Evolutionary conservation across 495 filamentous ascomycete genomes (phyloP), one percentile per base, ranked within the genome.

Genomic region (Trichoderma asperelloides): DNA sequence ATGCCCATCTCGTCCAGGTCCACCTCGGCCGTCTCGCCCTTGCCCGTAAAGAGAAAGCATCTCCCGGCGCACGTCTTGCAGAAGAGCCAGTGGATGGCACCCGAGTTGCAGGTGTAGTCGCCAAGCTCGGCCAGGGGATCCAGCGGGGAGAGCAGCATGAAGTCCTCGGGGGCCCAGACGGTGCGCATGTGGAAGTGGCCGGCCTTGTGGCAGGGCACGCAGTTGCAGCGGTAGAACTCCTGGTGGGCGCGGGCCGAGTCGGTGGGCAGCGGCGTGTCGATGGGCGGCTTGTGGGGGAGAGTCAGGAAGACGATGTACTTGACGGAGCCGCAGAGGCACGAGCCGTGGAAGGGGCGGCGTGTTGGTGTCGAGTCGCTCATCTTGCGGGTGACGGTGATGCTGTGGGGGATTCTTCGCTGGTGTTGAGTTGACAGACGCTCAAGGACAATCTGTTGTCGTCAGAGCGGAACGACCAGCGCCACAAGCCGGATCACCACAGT

Each of bases 181-280:
- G 69, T 65, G 51, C 74, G 73, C 27, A 75, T 66, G 71, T 77
- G 75, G 67, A 77, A 70, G 62, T 75, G 60, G 37, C 68, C 69
- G 64, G 72, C 68, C 68, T 77, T 77, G 63, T 73, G 69, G 70
- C 75, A 77, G 30, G 73, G 71, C 9, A 47, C 70, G 70, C 75
- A 77, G 68, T 76, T 77, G 70, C 75, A 77, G 62, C 69, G 62
- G 71, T 75, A 69, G 65, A 74, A 23, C 41, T 45, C 40, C 60
- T 73, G 71, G 7, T 45, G 6, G 41, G 41, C 49, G 15, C 40
- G 65, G 65, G 49, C 39, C 62, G 21, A 25, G 55, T 41, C 51
- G 25, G 62, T 18, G 9, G 68, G 28, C 16, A 68, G 67, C 30
- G 41, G 57, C n/a, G 55, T 68, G 60, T 62, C 37, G 30, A 66